Base-by-base conservation (phyloP, 306 rosid genomes). In the Senna tora region DNA sequence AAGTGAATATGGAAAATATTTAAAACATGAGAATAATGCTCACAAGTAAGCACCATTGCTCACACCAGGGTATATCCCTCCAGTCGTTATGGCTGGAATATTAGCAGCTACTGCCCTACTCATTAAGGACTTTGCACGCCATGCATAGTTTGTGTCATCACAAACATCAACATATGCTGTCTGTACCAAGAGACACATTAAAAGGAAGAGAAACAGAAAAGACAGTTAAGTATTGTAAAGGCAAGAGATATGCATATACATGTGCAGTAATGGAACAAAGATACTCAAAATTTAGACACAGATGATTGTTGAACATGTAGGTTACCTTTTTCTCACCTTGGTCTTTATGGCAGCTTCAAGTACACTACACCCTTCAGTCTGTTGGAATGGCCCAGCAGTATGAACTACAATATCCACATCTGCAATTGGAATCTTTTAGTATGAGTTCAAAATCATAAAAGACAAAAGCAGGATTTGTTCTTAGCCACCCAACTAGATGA, bases 311-410 rank as follows among this genome's bases (percentile, higher is more conserved):
- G 19, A 58, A 55, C 32, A 46, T 5, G 34, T 2, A 73, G 65
- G 33, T 21, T 72, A 71, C 86, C 60, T 74, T 59, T 36, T 10
- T 41, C 83, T 83, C 74, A 85, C 93, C 94, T 91, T 89, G 55
- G 92, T 91, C 54, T 84, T 72, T 80, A 93, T 78, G 72, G 98
- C 91, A 70, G 97, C 98, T 86, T 93, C 96, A 75, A 93, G 87
- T 33, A 93, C 97, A 21, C 85, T 77, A 68, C 98, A 93, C 54
- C 74, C 86, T 69, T 86, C 82, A 62, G 86, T 49, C 80, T 83
- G 97, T 74, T 93, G 98, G 71, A 93, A 93, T 66, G 97, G 97
- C n/a, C 98, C 98, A 2, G 98, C 97, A 1, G 96, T 71, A 80
- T 93, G 98, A 63, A 93, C 84, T 72, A 93, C 98, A 69, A 91